phyloP scores from a whole-genome alignment of 129 eudicot species.

The Flaveria sonorensis region DNA sequence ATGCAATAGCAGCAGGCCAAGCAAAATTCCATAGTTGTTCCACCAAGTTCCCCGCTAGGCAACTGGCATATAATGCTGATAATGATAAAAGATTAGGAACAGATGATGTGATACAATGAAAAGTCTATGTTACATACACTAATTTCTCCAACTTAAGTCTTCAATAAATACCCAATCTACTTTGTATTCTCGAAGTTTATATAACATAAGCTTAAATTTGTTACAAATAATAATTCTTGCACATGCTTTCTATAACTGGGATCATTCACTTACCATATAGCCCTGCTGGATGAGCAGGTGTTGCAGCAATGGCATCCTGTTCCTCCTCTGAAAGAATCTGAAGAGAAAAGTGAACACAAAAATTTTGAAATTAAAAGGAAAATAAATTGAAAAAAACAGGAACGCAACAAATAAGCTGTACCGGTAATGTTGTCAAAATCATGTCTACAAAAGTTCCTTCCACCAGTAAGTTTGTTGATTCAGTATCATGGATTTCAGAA shows the following conservation, averaged over 20 bases:
- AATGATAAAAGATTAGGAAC: conserved; percentile 38
- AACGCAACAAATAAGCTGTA: conserved; percentile 32
- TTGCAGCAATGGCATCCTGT: conserved; percentile 80
- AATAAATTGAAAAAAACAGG: background rate
- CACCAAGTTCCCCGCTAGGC: conserved; percentile 87
- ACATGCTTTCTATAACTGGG: background rate
- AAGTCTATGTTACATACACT: background rate
- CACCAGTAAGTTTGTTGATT: conserved; percentile 57
- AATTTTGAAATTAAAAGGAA: conserved; percentile 1
- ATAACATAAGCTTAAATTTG: background rate
- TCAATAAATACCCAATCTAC: background rate
- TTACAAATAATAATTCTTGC: background rate
- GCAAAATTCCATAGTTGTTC: conserved; percentile 98
- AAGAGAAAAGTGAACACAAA: conserved; percentile 27
- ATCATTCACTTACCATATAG: conserved; percentile 53
- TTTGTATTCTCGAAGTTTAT: background rate
- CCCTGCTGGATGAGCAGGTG: conserved; percentile 99
- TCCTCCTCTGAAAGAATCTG: conserved; percentile 90
- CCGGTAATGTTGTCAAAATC: conserved; percentile 90
- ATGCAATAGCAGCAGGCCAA: conserved; percentile 91
- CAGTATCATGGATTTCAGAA: conserved; percentile 63
- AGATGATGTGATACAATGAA: background rate
- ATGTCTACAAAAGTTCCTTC: conserved; percentile 69
- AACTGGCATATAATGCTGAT: conserved; percentile 90
- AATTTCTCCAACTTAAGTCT: background rate